Conservation (phyloP, 2,329 filamentous ascomycete species). For the Tolypocladium guangdongense region DNA sequence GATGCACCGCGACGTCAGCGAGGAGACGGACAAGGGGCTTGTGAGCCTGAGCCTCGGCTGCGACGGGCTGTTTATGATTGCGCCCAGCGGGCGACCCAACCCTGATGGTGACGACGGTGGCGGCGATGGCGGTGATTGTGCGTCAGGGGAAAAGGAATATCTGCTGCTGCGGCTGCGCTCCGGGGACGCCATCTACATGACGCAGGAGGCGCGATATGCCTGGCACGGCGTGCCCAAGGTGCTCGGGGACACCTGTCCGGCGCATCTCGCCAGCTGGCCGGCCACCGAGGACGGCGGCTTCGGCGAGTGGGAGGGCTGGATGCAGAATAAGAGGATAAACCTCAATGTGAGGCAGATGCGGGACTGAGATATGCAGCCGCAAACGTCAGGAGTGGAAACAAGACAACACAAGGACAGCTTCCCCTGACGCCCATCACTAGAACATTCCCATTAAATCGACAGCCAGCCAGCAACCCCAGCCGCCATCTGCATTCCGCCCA, state of each 20-base stretch:
- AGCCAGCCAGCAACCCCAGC: background rate
- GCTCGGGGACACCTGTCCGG: slow-evolving; percentile 66
- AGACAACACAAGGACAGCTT: background rate
- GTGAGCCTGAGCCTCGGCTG: slow-evolving; percentile 85
- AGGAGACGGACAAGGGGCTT: slow-evolving; percentile 66
- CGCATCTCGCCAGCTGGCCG: slow-evolving; percentile 67
- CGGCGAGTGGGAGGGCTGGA: slow-evolving; percentile 73
- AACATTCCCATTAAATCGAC: background rate
- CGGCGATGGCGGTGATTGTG: slow-evolving; percentile 7
- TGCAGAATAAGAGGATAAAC: slow-evolving; percentile 79
- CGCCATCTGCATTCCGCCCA: background rate
- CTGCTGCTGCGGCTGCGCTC: slow-evolving; percentile 61
- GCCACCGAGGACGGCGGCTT: slow-evolving; percentile 38
- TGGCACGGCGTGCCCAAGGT: slow-evolving; percentile 96
- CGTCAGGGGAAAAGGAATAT: slow-evolving; percentile 29
- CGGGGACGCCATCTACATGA: slow-evolving; percentile 89
- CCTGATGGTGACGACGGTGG: slow-evolving; percentile 9
- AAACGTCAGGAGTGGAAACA: background rate
- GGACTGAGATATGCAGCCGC: slow-evolving; percentile 23
- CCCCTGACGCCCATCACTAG: background rate
- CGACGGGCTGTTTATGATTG: slow-evolving; percentile 79
- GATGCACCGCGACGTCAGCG: slow-evolving; percentile 88
- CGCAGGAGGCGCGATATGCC: slow-evolving; percentile 66
- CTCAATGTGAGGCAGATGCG: slow-evolving; percentile 87
- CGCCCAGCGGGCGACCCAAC: slow-evolving; percentile 34